phyloP scores from a whole-genome alignment of 495 filamentous ascomycete genomes.

The Hypomontagnella submonticulosa region DNA sequence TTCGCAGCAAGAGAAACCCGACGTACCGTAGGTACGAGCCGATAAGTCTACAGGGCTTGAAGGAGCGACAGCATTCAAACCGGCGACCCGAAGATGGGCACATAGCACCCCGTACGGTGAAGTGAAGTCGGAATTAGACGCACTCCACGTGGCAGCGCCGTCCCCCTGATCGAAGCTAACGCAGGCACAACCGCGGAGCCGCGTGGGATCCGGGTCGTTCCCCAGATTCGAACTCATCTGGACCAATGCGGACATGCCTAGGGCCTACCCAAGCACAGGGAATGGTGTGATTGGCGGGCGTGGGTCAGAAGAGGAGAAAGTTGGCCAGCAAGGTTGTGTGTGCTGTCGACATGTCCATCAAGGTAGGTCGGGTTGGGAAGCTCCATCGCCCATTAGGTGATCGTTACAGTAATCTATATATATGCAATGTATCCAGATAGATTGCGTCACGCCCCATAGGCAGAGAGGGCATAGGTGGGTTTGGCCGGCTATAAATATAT shows the following conservation, averaged over 20 bases:
- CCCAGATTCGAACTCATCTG: slow-evolving; percentile 9
- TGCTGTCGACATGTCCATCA: slow-evolving; percentile 20
- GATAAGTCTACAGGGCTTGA: too few species aligned
- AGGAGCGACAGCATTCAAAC: too few species aligned
- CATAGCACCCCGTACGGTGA: not conserved
- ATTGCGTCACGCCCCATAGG: slow-evolving; percentile 17
- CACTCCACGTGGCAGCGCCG: slow-evolving; percentile 29
- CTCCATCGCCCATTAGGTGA: not conserved
- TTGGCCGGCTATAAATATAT: slow-evolving; percentile 38
- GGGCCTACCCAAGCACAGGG: not conserved
- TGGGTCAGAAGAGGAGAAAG: slow-evolving; percentile 8
- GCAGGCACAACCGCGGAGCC: slow-evolving; percentile 33
- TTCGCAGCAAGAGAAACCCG: not conserved
- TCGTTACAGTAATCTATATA: slow-evolving; percentile 18
- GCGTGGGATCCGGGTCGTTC: slow-evolving; percentile 4
- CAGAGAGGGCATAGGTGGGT: slow-evolving; percentile 8
- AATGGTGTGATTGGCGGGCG: slow-evolving; percentile 32
- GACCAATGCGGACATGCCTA: slow-evolving; percentile 1
- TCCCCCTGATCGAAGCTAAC: slow-evolving; percentile 28
- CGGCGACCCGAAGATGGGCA: not conserved
- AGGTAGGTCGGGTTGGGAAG: slow-evolving; percentile 10
- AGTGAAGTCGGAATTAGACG: slow-evolving; percentile 33
- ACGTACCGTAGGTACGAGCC: too few species aligned
- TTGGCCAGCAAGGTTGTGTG: slow-evolving; percentile 37
- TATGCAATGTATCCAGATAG: slow-evolving; percentile 2